phyloP scores from a whole-genome alignment of 2,329 filamentous ascomycete species.

The Penicillium digitatum region DNA sequence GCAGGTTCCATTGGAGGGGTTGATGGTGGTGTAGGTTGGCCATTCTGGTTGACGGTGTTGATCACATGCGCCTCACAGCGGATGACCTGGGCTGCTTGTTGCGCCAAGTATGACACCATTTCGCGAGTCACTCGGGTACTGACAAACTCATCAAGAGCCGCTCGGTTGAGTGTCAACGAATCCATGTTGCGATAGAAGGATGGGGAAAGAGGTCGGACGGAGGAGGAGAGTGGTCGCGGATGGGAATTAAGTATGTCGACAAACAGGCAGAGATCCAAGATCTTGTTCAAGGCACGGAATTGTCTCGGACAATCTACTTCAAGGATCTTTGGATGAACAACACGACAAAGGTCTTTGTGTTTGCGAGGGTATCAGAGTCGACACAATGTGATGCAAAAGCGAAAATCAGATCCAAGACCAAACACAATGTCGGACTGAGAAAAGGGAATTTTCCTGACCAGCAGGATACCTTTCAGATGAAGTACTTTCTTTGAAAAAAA shows the following conservation, averaged over 20 bases:
- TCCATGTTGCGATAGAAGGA: conserved; percentile 5
- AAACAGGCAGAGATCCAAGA: neutral
- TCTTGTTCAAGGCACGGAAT: neutral
- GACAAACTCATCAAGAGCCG: conserved; percentile 48
- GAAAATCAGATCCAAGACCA: neutral
- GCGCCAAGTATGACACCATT: conserved; percentile 48
- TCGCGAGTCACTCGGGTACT: conserved; percentile 46
- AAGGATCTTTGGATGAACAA: neutral
- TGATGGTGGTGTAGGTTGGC: conserved; percentile 57
- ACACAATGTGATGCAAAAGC: neutral
- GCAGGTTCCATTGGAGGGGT: conserved; percentile 53
- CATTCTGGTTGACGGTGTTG: conserved; percentile 41
- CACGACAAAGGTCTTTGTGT: conserved; percentile 1
- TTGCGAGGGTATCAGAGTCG: neutral
- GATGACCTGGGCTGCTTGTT: conserved; percentile 48
- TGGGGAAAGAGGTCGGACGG: conserved; percentile 11
- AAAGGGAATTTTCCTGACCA: conserved; percentile 26
- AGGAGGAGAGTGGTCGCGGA: conserved; percentile 1
- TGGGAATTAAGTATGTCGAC: conserved; percentile 2
- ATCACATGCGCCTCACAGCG: conserved; percentile 51
- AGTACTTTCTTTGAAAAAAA: conserved; percentile 17
- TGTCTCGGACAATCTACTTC: neutral
- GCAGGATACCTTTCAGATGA: conserved; percentile 24
- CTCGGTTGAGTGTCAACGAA: conserved; percentile 34
- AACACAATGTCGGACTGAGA: neutral